Conservation (phyloP, 2,329 filamentous ascomycete genomes). For the Beauveria sp. region DNA sequence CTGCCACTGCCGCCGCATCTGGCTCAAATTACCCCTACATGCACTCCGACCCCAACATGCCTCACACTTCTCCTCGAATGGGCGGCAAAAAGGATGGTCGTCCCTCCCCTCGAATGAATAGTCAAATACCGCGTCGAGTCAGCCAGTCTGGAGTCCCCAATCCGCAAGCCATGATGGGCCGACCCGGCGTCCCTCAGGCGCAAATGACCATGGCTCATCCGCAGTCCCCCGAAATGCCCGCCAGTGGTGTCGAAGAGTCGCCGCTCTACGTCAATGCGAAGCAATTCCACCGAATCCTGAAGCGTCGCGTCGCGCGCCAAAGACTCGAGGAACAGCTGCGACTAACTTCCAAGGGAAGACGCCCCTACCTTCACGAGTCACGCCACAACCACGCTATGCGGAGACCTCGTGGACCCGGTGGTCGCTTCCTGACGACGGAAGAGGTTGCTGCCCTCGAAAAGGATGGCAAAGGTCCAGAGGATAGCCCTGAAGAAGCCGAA, state of each 20-base stretch:
- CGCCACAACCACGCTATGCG: conserved; percentile 98
- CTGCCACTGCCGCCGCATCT: conserved; percentile 80
- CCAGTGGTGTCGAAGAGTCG: conserved; percentile 72
- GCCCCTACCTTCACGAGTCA: conserved; percentile 95
- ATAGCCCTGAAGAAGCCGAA: conserved; percentile 24
- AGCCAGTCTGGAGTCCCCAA: conserved; percentile 70
- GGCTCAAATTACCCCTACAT: conserved; percentile 71
- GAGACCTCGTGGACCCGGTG: conserved; percentile 83
- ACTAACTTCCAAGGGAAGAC: conserved; percentile 88
- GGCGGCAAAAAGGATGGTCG: conserved; percentile 62
- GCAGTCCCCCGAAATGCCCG: conserved; percentile 72
- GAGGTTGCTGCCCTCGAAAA: conserved; percentile 88
- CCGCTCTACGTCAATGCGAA: conserved; percentile 98
- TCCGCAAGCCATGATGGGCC: conserved; percentile 69
- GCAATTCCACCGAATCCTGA: conserved; percentile 95
- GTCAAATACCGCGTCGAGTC: conserved; percentile 59
- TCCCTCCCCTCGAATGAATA: conserved; percentile 69
- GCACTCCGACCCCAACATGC: conserved; percentile 60
- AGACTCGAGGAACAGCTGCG: conserved; percentile 88
- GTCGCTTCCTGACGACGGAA: conserved; percentile 91
- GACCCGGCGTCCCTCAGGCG: conserved; percentile 50
- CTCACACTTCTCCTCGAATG: conserved; percentile 71
- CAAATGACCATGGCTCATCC: conserved; percentile 59
- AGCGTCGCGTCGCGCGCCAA: conserved; percentile 86
- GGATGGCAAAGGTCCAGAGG: conserved; percentile 36